These are phyloP conservation scores for Bacidia gigantensis DNA, from an alignment of 495 filamentous ascomycete species.

Conservation along the genomic window DNA sequence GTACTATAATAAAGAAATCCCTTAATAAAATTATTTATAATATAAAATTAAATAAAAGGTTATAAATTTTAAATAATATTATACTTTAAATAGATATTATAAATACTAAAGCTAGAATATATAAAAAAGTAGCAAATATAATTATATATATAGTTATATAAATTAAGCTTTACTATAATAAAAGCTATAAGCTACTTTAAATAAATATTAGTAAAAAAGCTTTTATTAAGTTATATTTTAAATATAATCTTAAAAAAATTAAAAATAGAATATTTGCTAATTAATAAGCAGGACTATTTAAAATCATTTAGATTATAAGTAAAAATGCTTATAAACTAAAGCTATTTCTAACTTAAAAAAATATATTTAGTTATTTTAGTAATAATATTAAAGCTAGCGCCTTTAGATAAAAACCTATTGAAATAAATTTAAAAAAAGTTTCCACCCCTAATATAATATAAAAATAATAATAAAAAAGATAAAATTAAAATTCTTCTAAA, in stretches of 20 bases:
- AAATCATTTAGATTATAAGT: not conserved
- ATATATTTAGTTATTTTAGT: not conserved
- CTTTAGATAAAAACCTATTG: not conserved
- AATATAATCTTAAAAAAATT: not conserved
- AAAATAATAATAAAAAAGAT: not conserved
- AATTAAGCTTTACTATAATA: not conserved
- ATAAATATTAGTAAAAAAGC: not conserved
- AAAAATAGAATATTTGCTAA: not conserved
- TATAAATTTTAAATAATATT: not conserved
- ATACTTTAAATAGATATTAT: not conserved
- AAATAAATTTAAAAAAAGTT: not conserved
- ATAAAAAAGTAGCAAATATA: conserved; percentile 6
- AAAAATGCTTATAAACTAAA: not conserved
- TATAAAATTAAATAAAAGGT: not conserved
- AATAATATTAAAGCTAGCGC: not conserved
- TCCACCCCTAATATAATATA: not conserved
- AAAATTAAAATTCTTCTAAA: not conserved
- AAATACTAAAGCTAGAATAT: not conserved
- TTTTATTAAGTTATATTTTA: not conserved
- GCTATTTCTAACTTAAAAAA: not conserved
- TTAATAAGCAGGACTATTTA: not conserved
- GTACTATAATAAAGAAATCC: not conserved
- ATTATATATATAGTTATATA: not conserved
- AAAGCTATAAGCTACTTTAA: not conserved
- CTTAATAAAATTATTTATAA: not conserved